phyloP scores from a whole-genome alignment of 352 stramenopile genomes.

The Globisporangium emineosum region DNA sequence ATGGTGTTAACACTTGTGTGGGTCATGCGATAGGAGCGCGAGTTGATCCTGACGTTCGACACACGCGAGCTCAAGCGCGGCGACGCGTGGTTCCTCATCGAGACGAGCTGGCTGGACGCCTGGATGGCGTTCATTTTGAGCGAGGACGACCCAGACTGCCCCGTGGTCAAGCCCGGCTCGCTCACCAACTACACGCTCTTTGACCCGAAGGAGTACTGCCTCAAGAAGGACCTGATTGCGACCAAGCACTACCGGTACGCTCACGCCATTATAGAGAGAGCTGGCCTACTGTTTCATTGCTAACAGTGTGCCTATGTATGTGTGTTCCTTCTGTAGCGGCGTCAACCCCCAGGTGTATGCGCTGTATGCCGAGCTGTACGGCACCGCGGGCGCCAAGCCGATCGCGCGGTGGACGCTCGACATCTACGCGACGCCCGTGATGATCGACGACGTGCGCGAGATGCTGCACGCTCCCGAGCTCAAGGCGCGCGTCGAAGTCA shows the following conservation, averaged over 20 bases:
- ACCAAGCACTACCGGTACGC: conserved; percentile 69
- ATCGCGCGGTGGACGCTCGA: conserved; percentile 76
- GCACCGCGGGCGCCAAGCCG: conserved; percentile 53
- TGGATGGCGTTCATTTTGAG: conserved; percentile 81
- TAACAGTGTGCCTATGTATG: not conserved
- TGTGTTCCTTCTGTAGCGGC: conserved; percentile 29
- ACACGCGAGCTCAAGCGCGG: conserved; percentile 57
- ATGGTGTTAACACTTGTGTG: not conserved
- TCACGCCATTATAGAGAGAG: not conserved
- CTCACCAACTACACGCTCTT: conserved; percentile 76
- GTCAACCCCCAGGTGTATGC: conserved; percentile 80
- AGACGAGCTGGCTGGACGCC: conserved; percentile 72
- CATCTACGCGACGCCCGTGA: conserved; percentile 73
- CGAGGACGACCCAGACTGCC: conserved; percentile 52
- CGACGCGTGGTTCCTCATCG: conserved; percentile 78
- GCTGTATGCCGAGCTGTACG: conserved; percentile 75
- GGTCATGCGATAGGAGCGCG: conserved; percentile 39
- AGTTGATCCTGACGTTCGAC: conserved; percentile 67
- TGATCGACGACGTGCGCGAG: conserved; percentile 71
- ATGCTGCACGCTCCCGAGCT: conserved; percentile 69
- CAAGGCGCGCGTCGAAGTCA: conserved; percentile 58
- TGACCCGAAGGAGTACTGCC: conserved; percentile 59
- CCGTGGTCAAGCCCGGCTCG: conserved; percentile 47
- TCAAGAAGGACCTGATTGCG: conserved; percentile 51
- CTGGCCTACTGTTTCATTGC: not conserved